Evolutionary conservation across 345 rosid species (phyloP).

Genomic region (Salix purpurea): DNA sequence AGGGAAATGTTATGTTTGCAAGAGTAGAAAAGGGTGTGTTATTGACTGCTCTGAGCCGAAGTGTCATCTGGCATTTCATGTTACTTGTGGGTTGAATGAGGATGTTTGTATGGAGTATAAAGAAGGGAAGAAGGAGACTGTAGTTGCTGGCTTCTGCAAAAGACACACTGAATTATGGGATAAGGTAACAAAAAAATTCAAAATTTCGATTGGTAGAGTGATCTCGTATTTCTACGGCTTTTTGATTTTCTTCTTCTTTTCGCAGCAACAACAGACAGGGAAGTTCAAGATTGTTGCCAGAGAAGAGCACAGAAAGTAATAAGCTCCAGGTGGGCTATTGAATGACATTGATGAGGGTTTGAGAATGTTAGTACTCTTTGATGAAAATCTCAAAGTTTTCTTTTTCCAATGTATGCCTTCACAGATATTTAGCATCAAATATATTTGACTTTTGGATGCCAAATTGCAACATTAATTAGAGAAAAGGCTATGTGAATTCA

Average conservation of each 20-base stretch:
- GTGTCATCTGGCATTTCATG: conserved; percentile 67
- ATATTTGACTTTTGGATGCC: too few relatives aligned
- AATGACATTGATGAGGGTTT: not conserved
- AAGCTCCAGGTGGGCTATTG: not conserved
- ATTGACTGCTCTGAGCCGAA: conserved; percentile 82
- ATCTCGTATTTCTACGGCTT: not conserved
- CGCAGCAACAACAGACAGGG: conserved; percentile 88
- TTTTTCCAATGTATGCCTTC: not conserved
- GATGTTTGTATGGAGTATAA: conserved; percentile 74
- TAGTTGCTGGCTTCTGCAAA: conserved; percentile 88
- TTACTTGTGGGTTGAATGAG: conserved; percentile 75
- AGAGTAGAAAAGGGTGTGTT: conserved; percentile 56
- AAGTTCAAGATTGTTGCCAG: conserved; percentile 95
- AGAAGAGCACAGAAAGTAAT: conserved; percentile 37
- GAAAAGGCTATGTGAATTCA: too few relatives aligned
- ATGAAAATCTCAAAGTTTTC: not conserved
- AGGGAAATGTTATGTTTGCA: conserved; percentile 61
- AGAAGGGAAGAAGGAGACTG: conserved; percentile 56
- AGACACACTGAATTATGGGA: conserved; percentile 71
- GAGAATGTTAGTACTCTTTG: not conserved
- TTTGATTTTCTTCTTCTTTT: conserved; percentile 3
- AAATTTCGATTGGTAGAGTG: not conserved
- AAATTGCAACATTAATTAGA: too few relatives aligned
- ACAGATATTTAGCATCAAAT: too few relatives aligned
- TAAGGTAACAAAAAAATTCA: conserved; percentile 40